Conservation (phyloP, 2,329 filamentous ascomycete species). For the Botrytis porri region DNA sequence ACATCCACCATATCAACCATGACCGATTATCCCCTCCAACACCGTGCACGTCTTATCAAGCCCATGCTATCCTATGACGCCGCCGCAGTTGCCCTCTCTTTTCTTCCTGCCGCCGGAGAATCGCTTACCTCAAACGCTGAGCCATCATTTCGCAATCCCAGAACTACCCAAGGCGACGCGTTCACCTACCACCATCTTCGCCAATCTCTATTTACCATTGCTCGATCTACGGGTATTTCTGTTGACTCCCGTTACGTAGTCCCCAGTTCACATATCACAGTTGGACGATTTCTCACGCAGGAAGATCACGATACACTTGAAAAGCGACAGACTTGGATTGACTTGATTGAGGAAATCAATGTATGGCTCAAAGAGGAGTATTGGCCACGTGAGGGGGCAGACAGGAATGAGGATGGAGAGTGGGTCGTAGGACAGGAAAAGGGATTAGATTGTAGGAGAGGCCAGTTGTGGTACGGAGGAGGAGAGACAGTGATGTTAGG, state of each 20-base stretch:
- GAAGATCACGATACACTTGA: slow-evolving; percentile 57
- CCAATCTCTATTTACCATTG: slow-evolving; percentile 67
- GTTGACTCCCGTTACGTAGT: slow-evolving; percentile 81
- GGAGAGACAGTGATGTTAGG: slow-evolving; percentile 66
- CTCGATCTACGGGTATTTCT: slow-evolving; percentile 59
- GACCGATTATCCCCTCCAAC: slow-evolving; percentile 61
- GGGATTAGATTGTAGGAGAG: slow-evolving; percentile 72
- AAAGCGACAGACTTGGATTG: slow-evolving; percentile 59
- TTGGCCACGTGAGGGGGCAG: slow-evolving; percentile 55
- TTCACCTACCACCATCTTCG: slow-evolving; percentile 93
- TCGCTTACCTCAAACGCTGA: slow-evolving; percentile 26
- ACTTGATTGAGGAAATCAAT: slow-evolving; percentile 74
- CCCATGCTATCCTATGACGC: slow-evolving; percentile 82
- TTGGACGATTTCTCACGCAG: slow-evolving; percentile 73
- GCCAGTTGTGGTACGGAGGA: slow-evolving; percentile 82
- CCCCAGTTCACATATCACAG: slow-evolving; percentile 84
- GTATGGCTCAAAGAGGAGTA: slow-evolving; percentile 66
- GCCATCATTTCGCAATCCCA: slow-evolving; percentile 25
- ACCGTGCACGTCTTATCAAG: slow-evolving; percentile 74
- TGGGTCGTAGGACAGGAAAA: slow-evolving; percentile 87
- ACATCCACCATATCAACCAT: slow-evolving; percentile 54
- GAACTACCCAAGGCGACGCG: slow-evolving; percentile 50
- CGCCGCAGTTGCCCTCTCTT: slow-evolving; percentile 81
- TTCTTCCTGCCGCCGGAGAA: slow-evolving; percentile 74
- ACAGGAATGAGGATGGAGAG: slow-evolving; percentile 54